Conservation (phyloP, 2,329 filamentous ascomycete genomes). For the Exophiala calicioides region DNA sequence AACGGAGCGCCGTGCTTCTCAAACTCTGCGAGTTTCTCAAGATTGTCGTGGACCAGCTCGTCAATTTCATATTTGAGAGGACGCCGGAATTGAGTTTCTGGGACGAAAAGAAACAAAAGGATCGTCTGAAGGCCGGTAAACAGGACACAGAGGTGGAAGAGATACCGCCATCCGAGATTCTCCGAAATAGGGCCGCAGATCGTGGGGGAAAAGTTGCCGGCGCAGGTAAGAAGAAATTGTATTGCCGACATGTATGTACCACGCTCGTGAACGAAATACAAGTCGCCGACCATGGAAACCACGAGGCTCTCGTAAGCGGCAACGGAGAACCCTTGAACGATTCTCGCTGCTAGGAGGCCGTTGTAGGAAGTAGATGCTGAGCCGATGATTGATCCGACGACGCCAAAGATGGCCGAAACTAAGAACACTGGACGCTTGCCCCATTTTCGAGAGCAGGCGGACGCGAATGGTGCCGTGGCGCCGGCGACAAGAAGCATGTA, state of each 20-base stretch:
- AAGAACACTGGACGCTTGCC: slow-evolving; percentile 46
- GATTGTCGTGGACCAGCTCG: slow-evolving; percentile 1
- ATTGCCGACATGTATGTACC: slow-evolving; percentile 37
- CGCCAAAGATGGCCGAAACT: slow-evolving; percentile 35
- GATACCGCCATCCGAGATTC: slow-evolving; percentile 27
- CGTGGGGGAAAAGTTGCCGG: slow-evolving; percentile 40
- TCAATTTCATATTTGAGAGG: slow-evolving; percentile 5
- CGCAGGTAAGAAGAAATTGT: slow-evolving; percentile 40
- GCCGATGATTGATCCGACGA: slow-evolving; percentile 41
- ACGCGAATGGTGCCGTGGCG: slow-evolving; percentile 40
- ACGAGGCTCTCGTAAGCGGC: slow-evolving; percentile 42
- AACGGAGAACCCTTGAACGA: slow-evolving; percentile 46
- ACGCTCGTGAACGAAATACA: slow-evolving; percentile 43
- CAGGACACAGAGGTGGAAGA: neutral
- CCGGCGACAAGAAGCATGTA: slow-evolving; percentile 30
- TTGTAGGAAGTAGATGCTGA: slow-evolving; percentile 37
- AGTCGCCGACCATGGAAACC: slow-evolving; percentile 44
- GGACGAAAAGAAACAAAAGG: neutral
- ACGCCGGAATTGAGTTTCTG: slow-evolving; percentile 8
- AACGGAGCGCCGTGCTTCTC: neutral
- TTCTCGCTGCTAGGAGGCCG: slow-evolving; percentile 42
- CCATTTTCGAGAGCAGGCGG: slow-evolving; percentile 42
- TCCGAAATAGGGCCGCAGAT: slow-evolving; percentile 42
- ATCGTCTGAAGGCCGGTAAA: slow-evolving; percentile 5
- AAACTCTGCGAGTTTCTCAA: too few species aligned